These are phyloP conservation scores for Agapanthus africanus DNA, from an alignment of 106 monocot species.

Conservation along the genomic window DNA sequence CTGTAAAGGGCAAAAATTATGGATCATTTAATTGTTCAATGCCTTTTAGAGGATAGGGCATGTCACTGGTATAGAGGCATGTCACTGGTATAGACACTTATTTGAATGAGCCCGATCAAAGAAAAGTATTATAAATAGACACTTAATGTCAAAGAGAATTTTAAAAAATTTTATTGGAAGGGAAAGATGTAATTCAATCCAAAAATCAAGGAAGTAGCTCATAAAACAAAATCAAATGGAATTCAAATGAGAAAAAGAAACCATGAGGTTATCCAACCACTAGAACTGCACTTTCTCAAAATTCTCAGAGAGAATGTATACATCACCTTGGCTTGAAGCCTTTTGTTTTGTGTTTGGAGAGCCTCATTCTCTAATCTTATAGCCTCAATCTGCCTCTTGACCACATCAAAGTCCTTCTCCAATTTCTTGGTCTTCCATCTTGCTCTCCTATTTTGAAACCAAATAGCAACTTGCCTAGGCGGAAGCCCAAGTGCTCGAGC, in stretches of 20 bases:
- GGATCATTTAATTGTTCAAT: background rate
- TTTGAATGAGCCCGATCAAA: background rate
- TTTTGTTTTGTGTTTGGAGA: slow-evolving; percentile 75
- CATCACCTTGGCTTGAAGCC: slow-evolving; percentile 69
- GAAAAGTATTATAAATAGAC: too few relatives aligned
- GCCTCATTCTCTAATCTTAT: slow-evolving; percentile 58
- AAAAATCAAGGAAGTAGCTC: too few relatives aligned
- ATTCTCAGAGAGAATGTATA: background rate
- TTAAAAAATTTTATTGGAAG: too few relatives aligned
- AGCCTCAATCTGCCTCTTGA: slow-evolving; percentile 65
- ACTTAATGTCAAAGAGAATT: too few relatives aligned
- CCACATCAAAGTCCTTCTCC: slow-evolving; percentile 79
- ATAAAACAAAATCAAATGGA: background rate
- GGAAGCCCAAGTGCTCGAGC: slow-evolving; percentile 67
- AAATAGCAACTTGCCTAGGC: slow-evolving; percentile 85
- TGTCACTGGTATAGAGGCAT: too few relatives aligned
- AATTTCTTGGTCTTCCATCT: slow-evolving; percentile 91
- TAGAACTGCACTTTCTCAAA: slow-evolving; percentile 11
- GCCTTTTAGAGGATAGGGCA: background rate
- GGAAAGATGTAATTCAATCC: too few relatives aligned
- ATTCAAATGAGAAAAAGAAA: background rate
- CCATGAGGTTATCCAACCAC: background rate
- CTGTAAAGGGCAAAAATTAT: background rate
- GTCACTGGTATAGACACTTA: background rate
- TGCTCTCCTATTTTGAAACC: slow-evolving; percentile 91